phyloP scores from a whole-genome alignment of 2,329 filamentous ascomycete species.

The Sarocladium strictum region DNA sequence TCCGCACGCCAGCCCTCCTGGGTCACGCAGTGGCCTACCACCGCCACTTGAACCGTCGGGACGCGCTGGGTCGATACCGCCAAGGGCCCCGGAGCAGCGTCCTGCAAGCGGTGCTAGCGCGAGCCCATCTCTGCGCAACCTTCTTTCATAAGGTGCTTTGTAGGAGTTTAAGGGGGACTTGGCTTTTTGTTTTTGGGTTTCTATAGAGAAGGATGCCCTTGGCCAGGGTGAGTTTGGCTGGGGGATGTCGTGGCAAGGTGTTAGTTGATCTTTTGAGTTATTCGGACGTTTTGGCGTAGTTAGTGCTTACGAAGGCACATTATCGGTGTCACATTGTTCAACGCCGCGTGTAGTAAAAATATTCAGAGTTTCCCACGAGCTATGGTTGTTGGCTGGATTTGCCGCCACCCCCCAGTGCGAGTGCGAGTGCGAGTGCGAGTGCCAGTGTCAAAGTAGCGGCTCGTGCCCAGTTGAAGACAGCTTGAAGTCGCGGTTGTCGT shows the following conservation, averaged over 20 bases:
- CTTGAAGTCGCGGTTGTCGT: too few species aligned
- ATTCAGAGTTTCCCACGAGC: too few species aligned
- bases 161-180: background rate
- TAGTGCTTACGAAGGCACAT: background rate
- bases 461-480: too few species aligned
- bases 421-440: too few species aligned
- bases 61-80: slow-evolving; percentile 21
- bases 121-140: slow-evolving; percentile 68
- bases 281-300: background rate
- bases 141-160: slow-evolving; percentile 52
- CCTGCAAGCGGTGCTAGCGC: slow-evolving; percentile 65
- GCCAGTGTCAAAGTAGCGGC: too few species aligned
- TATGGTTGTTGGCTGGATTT: too few species aligned
- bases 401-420: too few species aligned
- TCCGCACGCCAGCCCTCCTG: slow-evolving; percentile 39
- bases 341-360: background rate
- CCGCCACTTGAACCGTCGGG: slow-evolving; percentile 20
- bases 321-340: background rate
- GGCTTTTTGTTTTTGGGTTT: background rate
- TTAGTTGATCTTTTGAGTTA: too few species aligned
- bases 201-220: too few species aligned
- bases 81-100: slow-evolving; percentile 32
- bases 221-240: slow-evolving; percentile 3
- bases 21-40: slow-evolving; percentile 32
- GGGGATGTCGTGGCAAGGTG: too few species aligned